phyloP scores from a whole-genome alignment of 2,329 filamentous ascomycete genomes.

The Pseudogymnoascus sp. region DNA sequence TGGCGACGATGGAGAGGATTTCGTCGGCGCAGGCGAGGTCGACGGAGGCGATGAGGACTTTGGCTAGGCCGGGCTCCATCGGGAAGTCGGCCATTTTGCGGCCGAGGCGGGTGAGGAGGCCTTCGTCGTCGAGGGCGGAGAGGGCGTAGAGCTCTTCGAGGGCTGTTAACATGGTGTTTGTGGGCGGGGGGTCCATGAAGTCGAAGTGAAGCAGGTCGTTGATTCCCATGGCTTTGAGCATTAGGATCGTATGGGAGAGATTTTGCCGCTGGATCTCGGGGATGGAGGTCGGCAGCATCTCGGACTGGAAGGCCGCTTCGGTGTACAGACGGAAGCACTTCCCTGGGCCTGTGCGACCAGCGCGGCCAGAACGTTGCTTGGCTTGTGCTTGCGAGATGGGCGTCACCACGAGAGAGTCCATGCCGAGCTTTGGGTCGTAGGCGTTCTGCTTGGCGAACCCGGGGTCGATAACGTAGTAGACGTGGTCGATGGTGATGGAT shows the following conservation, averaged over 20 bases:
- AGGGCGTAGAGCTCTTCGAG: constrained; percentile 92
- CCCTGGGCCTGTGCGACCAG: constrained; percentile 87
- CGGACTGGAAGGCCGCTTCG: constrained; percentile 87
- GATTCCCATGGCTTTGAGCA: constrained; percentile 99
- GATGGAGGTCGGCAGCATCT: constrained; percentile 94
- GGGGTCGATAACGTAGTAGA: constrained; percentile 95
- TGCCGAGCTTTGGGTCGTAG: constrained; percentile 93
- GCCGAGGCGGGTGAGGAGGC: constrained; percentile 80
- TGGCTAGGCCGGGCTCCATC: constrained; percentile 90
- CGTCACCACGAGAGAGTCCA: constrained; percentile 93
- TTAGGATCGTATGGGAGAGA: constrained; percentile 83
- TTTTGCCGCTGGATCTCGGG: constrained; percentile 97
- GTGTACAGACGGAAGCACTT: constrained; percentile 96
- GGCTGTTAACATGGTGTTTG: constrained; percentile 95
- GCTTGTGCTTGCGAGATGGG: constrained; percentile 96
- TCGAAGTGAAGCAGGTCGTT: constrained; percentile 96
- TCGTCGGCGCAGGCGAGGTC: constrained; percentile 89
- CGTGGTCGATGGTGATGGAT: constrained; percentile 94
- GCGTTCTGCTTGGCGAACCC: constrained; percentile 98
- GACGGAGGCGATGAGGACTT: constrained; percentile 80
- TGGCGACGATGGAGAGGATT: constrained; percentile 86
- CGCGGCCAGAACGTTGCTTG: constrained; percentile 86
- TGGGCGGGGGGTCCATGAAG: constrained; percentile 97
- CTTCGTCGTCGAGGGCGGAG: constrained; percentile 89
- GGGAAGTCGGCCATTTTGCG: constrained; percentile 98